Evolutionary conservation across 2,329 filamentous ascomycete species (phyloP), one percentile per base, ranked within the genome.

Genomic region (Fusarium algeriense): DNA sequence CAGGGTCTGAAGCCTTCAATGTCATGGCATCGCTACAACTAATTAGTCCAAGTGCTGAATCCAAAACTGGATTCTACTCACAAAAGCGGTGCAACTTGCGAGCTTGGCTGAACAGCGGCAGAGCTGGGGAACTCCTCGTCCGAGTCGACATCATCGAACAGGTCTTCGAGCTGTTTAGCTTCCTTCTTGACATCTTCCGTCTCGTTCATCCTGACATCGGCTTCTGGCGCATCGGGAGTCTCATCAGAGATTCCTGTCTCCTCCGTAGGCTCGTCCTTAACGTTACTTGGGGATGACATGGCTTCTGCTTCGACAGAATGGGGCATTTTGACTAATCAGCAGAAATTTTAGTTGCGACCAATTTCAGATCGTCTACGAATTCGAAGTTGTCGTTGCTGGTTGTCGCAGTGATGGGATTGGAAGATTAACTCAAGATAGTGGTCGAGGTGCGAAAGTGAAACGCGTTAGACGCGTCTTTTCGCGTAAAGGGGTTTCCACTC

Each of bases 1-100:
- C 93, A 3, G 93, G 90, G 74, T 97, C 93, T 41, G 90, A 92
- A 44, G 88, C 85, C 40, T 81, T 84, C 37, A 85, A 75, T 1
- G 81, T 76, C 17, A 80, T 66, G 11, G 78, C 58, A 50, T 81
- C 80, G 50, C 81, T 83, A 41, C 11, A 34, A 26, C 20, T 8
- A 12, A 28, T 73, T 49, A 75, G 73, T 59, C 23, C 26, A 49
- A 35, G 41, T 23, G 30, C 12, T 44, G 28, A 9, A 13, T 14
- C 28, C n/a, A 17, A 43, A n/a, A 15, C 34, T n/a, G 37, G 17
- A 13, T 14, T 32, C 26, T 45, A 75, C 84, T 76, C 77, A 87
- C 85, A 84, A 87, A 84, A 84, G 80, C n/a, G 84, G 7, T 82
- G 83, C 38, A 84, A 85, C 72, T 82, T 87, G 19, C 79, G 75